A percentile compares a stretch with the other conserved stretches of the same genome.
Conservation (phyloP, 108 stramenopile species). For the Aurantiochytrium sp. region DNA sequence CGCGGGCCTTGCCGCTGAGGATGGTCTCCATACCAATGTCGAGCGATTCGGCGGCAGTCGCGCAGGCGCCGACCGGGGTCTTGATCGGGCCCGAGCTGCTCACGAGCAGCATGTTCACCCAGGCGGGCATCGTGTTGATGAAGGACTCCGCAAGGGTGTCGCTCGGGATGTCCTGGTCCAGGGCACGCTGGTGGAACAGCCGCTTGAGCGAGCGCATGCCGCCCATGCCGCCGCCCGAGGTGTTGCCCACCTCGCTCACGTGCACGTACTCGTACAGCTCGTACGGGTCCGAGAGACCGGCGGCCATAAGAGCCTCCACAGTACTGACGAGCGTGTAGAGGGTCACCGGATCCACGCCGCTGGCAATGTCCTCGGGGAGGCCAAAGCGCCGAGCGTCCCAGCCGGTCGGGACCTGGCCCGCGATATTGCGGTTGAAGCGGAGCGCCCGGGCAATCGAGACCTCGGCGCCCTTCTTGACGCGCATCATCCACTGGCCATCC, state of each 20-base stretch:
- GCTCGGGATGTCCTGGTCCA: constrained; percentile 29
- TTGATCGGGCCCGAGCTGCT: constrained; percentile 38
- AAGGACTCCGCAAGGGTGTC: constrained; percentile 33
- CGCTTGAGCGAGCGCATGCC: constrained; percentile 14
- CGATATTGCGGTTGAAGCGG: constrained; percentile 25
- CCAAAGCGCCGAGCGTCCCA: constrained; percentile 33
- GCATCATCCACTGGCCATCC: constrained; percentile 30
- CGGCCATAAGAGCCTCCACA: constrained; percentile 25
- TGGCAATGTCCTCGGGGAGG: constrained; percentile 26
- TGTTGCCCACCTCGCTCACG: constrained; percentile 37
- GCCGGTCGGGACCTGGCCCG: constrained; percentile 38
- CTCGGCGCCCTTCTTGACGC: constrained; percentile 10
- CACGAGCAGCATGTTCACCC: constrained; percentile 37
- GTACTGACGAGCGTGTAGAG: constrained; percentile 32
- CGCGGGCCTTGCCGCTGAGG: constrained; percentile 36
- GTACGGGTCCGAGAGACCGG: constrained; percentile 33
- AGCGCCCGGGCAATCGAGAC: constrained; percentile 18
- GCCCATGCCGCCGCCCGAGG: constrained; percentile 32
- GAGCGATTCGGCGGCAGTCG: constrained; percentile 35
- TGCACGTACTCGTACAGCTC: constrained; percentile 36
- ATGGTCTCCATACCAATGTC: constrained; percentile 38
- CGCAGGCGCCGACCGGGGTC: constrained; percentile 35
- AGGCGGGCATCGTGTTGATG: constrained; percentile 38
- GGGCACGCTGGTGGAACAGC: background rate
- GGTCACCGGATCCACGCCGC: constrained; percentile 25